Percentiles rank a stretch among this genome's conserved stretches.
Evolutionary conservation across 257 asterid species (phyloP).

Genomic region (Echites panduratus): DNA sequence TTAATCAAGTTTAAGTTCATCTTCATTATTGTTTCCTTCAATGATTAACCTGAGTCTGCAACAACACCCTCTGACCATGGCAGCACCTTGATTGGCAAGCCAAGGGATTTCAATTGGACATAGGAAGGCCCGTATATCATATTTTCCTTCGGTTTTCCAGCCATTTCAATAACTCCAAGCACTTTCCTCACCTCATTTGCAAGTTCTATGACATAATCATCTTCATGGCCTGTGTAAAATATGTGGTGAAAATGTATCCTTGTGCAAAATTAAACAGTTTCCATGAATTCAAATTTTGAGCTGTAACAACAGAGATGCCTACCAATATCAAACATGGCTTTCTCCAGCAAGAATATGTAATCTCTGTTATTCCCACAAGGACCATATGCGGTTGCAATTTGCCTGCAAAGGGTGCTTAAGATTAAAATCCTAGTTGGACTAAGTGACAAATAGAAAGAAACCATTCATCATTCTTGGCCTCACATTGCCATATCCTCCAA

Average conservation of each 20-base stretch:
- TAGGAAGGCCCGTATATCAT: constrained; percentile 27
- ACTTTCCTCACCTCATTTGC: constrained; percentile 83
- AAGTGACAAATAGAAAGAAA: background rate
- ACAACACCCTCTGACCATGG: constrained; percentile 41
- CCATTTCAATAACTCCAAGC: constrained; percentile 26
- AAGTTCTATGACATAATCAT: constrained; percentile 62
- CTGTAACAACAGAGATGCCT: background rate
- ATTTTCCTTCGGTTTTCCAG: constrained; percentile 36
- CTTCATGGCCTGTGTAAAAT: constrained; percentile 57
- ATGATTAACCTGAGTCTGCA: constrained; percentile 11
- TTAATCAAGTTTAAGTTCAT: constrained; percentile 2
- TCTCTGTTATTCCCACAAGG: constrained; percentile 91
- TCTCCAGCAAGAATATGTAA: constrained; percentile 72
- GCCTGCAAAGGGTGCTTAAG: constrained; percentile 24
- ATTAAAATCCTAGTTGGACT: background rate
- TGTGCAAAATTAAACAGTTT: background rate
- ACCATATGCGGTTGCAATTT: constrained; percentile 88
- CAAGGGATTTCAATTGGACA: constrained; percentile 32
- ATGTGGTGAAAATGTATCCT: background rate
- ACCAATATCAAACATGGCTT: constrained; percentile 79
- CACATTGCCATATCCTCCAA: constrained; percentile 69
- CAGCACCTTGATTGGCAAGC: constrained; percentile 41
- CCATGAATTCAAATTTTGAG: background rate
- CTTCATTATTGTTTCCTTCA: background rate
- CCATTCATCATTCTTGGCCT: background rate